These are phyloP conservation scores for Beauveria australis DNA, from an alignment of 2,329 filamentous ascomycete genomes.

Conservation along the genomic window DNA sequence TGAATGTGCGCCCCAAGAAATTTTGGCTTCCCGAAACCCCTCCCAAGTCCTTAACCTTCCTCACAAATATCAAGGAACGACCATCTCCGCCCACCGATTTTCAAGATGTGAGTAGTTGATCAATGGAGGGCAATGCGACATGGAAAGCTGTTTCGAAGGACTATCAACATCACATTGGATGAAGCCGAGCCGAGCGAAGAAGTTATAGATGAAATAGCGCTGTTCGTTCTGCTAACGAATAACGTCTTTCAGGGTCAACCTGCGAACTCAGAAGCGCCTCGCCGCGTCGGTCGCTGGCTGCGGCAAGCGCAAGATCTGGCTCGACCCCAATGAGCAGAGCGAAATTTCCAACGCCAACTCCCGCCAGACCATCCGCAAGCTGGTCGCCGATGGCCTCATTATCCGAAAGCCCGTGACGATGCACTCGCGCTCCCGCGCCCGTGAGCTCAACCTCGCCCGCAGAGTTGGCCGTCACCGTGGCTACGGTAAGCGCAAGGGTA, in stretches of 20 bases:
- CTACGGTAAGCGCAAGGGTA: constrained; percentile 99
- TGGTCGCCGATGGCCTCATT: constrained; percentile 99
- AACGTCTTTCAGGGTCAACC: constrained; percentile 73
- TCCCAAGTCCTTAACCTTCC: constrained; percentile 28
- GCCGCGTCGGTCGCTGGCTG: constrained; percentile 97
- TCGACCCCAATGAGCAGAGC: constrained; percentile 98
- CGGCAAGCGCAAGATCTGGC: constrained; percentile 99
- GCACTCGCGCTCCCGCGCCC: constrained; percentile 96
- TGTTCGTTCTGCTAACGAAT: constrained; percentile 22
- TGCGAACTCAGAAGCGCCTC: constrained; percentile 99
- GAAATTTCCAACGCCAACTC: constrained; percentile 99
- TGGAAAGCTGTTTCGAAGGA: not conserved
- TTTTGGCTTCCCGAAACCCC: constrained; percentile 32
- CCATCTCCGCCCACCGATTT: constrained; percentile 33
- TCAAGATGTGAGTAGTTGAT: constrained; percentile 35
- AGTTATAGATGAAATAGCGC: not conserved
- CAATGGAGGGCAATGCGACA: not conserved
- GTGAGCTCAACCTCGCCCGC: constrained; percentile 89
- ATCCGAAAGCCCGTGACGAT: constrained; percentile 99
- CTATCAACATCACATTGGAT: constrained; percentile 4
- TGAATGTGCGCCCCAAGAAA: constrained; percentile 31
- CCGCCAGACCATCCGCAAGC: constrained; percentile 98
- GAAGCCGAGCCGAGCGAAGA: constrained; percentile 6
- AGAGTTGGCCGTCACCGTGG: constrained; percentile 95
- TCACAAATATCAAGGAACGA: constrained; percentile 31